These are phyloP conservation scores for Penicillium psychrofluorescens DNA, from an alignment of 495 filamentous ascomycete genomes.

Conservation along the genomic window DNA sequence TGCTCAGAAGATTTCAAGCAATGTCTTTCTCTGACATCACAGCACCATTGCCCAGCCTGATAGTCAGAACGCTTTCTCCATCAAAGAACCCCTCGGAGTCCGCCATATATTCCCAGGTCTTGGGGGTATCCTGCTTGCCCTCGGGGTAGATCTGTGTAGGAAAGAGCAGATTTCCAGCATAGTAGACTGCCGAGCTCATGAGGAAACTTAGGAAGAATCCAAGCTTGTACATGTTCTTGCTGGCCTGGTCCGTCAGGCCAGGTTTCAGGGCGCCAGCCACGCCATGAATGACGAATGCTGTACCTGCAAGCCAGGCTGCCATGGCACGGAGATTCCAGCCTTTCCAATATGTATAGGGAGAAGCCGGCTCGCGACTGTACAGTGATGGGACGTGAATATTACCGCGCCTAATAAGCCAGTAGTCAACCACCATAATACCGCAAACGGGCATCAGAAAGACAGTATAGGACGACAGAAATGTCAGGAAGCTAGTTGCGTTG, in stretches of 20 bases:
- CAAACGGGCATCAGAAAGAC: slow-evolving; percentile 36
- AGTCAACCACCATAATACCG: slow-evolving; percentile 33
- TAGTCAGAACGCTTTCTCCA: too few relatives aligned
- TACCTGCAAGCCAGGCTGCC: slow-evolving; percentile 8
- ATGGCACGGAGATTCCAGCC: slow-evolving; percentile 11
- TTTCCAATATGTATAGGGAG: slow-evolving; percentile 4
- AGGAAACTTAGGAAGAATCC: slow-evolving; percentile 9
- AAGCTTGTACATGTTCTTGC: slow-evolving; percentile 12
- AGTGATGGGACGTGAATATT: slow-evolving; percentile 8
- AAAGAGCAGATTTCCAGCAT: slow-evolving; percentile 3
- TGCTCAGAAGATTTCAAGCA: too few relatives aligned
- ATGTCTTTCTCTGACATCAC: too few relatives aligned
- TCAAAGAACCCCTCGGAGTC: too few relatives aligned
- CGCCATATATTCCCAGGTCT: too few relatives aligned
- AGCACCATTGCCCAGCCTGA: too few relatives aligned
- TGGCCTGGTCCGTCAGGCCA: not conserved
- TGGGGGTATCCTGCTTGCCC: too few relatives aligned
- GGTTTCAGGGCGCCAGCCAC: slow-evolving; percentile 5
- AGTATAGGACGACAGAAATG: slow-evolving; percentile 38
- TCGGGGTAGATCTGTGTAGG: too few relatives aligned
- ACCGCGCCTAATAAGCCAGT: slow-evolving; percentile 27
- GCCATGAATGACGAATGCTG: slow-evolving; percentile 8
- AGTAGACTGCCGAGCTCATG: slow-evolving; percentile 4
- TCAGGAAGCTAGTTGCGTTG: slow-evolving; percentile 36
- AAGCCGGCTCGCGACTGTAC: slow-evolving; percentile 1